Evolutionary conservation across 2,329 filamentous ascomycete species (phyloP).

Genomic region (Pseudogymnoascus sp.): DNA sequence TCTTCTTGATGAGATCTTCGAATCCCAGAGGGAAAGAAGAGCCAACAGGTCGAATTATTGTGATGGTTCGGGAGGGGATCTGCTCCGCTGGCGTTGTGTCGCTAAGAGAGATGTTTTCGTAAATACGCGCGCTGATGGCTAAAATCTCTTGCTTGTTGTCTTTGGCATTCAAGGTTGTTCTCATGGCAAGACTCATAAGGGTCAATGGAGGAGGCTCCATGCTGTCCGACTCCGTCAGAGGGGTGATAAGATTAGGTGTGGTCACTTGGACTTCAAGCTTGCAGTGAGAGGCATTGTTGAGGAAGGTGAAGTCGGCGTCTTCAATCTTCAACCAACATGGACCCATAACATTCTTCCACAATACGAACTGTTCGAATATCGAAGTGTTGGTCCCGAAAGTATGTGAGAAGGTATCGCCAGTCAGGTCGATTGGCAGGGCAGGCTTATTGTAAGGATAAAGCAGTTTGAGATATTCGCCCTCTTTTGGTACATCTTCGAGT

Average conservation of each 20-base stretch:
- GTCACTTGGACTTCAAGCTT: constrained; percentile 83
- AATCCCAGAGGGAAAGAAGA: constrained; percentile 79
- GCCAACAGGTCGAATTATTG: constrained; percentile 75
- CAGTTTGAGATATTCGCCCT: constrained; percentile 90
- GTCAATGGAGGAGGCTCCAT: constrained; percentile 81
- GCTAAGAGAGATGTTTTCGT: constrained; percentile 79
- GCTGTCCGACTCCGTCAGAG: constrained; percentile 70
- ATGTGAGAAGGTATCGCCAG: constrained; percentile 85
- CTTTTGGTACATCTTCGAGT: constrained; percentile 75
- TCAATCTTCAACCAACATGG: constrained; percentile 95
- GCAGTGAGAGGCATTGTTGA: constrained; percentile 94
- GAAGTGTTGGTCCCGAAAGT: constrained; percentile 91
- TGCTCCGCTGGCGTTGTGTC: constrained; percentile 87
- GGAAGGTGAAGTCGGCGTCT: constrained; percentile 71
- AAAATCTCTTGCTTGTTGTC: constrained; percentile 97
- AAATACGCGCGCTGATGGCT: constrained; percentile 83
- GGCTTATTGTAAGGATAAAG: constrained; percentile 89
- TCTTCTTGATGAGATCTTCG: constrained; percentile 64
- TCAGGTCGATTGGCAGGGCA: constrained; percentile 60
- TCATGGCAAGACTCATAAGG: constrained; percentile 88
- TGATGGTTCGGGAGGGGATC: constrained; percentile 84
- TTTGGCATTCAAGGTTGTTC: constrained; percentile 81
- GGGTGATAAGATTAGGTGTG: constrained; percentile 69
- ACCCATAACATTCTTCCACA: constrained; percentile 99
- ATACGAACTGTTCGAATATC: constrained; percentile 94